Evolutionary conservation across 805 yeast genomes (phyloP), one percentile per base, ranked within the genome.

Genomic region (Metschnikowia proteae): DNA sequence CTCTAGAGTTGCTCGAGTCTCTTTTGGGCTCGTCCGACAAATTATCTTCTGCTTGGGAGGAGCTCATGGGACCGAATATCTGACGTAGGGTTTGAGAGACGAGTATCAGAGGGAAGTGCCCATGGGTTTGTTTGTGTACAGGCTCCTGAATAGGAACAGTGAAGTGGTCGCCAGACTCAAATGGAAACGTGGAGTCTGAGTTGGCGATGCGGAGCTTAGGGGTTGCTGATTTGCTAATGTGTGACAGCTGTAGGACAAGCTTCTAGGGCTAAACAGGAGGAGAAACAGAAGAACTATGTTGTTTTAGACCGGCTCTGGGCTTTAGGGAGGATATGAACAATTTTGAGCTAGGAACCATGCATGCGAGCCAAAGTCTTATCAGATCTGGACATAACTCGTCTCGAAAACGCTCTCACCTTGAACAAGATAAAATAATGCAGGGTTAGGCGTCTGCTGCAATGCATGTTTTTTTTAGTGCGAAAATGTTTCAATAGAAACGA

Each of bases 381-480:
- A 42, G 45, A 42, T 42, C 45, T 42, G 38, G 37, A 42, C 17
- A 26, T 11, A 42, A 27, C 17, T 40, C 41, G 41, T 27, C 43
- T 39, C 45, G 30, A 42, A 42, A 42, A 42, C 45, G 45, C 45
- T 42, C 31, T 32, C 23, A 29, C 28, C 36, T 31, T 28, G 43
- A 40, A n/a, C 11, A 29, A 23, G 36, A 30, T 31, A 38, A 23
- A 40, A 31, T 31, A 29, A 30, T 40, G 43, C 43, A 40, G 43
- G 43, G 43, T 40, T 25, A 31, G 8, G 43, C 29, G 25, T 36
- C 23, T 31, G 41, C 41, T 38, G 41, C 36, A 40, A 40, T 40
- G 43, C 43, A 40, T n/a, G 25, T 6, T 40, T 40, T 13, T 13
- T 40, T 40, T 31, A 40, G 43, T 40, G 43, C 43, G 36, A 40